Evolutionary conservation across 257 asterid species (phyloP), one percentile per base, ranked within the genome.

Genomic region (Cruciata laevipes): DNA sequence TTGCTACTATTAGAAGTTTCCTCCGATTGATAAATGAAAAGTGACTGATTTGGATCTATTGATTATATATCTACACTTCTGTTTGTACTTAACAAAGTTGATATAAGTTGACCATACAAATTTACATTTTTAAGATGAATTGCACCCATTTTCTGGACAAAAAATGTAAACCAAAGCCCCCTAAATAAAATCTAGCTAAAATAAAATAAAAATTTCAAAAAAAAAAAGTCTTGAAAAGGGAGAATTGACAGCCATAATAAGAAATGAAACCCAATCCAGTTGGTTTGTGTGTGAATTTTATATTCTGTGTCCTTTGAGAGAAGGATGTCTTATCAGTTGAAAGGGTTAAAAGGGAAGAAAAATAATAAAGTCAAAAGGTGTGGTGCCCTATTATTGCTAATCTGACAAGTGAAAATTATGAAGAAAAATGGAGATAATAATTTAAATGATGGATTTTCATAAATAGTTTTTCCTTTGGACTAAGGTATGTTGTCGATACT

Each of bases 321-420:
- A 76, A 33, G 78, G 81, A 76, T 77, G 87, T 82, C 83, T 75
- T 74, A 70, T 85, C 85, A 59, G 52, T 62, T 42, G 69, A 67
- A 77, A 71, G 71, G 72, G 76, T 57, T 3, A 65, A 56, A 73
- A 51, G 57, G 57, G 57, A 42, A n/a, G 57, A 51, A 78, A 68
- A 57, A 62, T 73, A 57, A 62, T 73, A 78, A 68, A 75, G 82
- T 74, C 80, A 75, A 84, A 82, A 78, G 80, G 64, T 37, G 77
- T 60, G 75, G 73, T 67, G 69, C 72, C 77, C 55, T 40, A 56
- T 25, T 56, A 33, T 17, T 13, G n/a, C n/a, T 12, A 58, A 58
- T 58, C 85, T 80, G 85, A 80, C 85, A 80, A 21, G 67, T 70
- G 51, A 77, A 74, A 77, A 66, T 42, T 42, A 42, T 67, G 52